These are phyloP conservation scores for Fusarium sp. DNA, from an alignment of 2,329 filamentous ascomycete species.

Conservation along the genomic window DNA sequence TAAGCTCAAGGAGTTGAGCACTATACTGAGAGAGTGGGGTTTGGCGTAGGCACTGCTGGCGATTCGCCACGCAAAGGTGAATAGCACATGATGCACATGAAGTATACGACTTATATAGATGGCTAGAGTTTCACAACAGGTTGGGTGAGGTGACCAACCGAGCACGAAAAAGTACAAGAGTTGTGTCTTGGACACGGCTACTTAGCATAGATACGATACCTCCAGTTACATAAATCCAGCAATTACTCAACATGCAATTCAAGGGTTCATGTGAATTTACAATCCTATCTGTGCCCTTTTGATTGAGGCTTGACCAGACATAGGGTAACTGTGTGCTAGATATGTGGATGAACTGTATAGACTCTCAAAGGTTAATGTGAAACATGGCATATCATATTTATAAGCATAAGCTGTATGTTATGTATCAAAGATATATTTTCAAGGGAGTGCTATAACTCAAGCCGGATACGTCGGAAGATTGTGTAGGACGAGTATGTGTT, in stretches of 20 bases:
- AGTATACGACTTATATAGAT: conserved; percentile 9
- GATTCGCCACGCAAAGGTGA: background rate
- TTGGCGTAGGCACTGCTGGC: conserved; percentile 7
- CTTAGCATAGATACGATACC: background rate
- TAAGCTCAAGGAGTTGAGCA: conserved; percentile 55
- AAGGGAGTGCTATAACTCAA: background rate
- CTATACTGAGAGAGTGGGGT: conserved; percentile 23
- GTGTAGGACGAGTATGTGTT: background rate
- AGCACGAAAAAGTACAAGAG: background rate
- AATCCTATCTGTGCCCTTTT: too few species aligned
- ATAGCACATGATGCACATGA: background rate
- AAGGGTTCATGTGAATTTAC: too few species aligned
- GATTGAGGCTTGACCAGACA: background rate
- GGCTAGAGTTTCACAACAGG: background rate
- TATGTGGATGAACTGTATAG: background rate
- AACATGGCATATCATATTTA: background rate
- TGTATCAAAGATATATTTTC: background rate
- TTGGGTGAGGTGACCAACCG: background rate
- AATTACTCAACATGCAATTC: too few species aligned
- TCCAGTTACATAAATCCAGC: too few species aligned
- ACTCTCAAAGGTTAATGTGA: background rate
- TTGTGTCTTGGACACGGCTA: too few species aligned
- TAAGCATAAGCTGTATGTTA: background rate
- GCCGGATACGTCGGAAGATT: conserved; percentile 18
- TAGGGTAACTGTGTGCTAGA: too few species aligned